These are phyloP conservation scores for Gracilaria domingensis DNA, from an alignment of 23 red algal genomes.

Conservation along the genomic window DNA sequence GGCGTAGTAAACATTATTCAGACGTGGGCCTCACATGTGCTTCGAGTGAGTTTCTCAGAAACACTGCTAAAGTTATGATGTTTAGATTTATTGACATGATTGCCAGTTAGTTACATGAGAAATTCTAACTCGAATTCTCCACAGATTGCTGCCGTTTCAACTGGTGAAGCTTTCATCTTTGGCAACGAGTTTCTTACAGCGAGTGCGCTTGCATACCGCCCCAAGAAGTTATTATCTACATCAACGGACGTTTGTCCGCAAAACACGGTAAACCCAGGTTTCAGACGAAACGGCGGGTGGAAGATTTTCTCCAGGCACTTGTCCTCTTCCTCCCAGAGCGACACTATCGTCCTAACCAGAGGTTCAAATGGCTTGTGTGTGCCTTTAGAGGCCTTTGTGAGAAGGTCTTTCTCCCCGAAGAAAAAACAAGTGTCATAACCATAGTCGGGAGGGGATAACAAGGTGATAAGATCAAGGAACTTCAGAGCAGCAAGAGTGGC, in stretches of 20 bases:
- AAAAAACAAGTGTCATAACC: constrained; percentile 78
- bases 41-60: neutral
- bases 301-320: constrained; percentile 5
- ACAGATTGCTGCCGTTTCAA: constrained; percentile 52
- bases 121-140: constrained; percentile 68
- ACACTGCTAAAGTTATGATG: constrained; percentile 12
- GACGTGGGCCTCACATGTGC: neutral
- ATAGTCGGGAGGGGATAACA: constrained; percentile 71
- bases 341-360: constrained; percentile 15
- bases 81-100: constrained; percentile 44
- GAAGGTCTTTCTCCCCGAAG: constrained; percentile 47
- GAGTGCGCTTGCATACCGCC: constrained; percentile 56
- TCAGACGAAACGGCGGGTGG: constrained; percentile 50
- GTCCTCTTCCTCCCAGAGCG: constrained; percentile 51
- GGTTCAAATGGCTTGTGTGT: constrained; percentile 41
- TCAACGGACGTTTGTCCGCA: neutral
- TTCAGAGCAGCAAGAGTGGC: constrained; percentile 62
- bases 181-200: constrained; percentile 44
- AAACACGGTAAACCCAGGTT: constrained; percentile 60
- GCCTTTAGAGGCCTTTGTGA: neutral
- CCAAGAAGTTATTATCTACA: constrained; percentile 30
- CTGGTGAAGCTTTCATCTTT: constrained; percentile 51
- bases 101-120: constrained; percentile 36
- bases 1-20: constrained; percentile 26
- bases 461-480: constrained; percentile 72